Percentiles rank a stretch among this genome's conserved stretches.
Evolutionary conservation across 257 asterid genomes (phyloP).

Genomic region (Solanum raphanifolium): DNA sequence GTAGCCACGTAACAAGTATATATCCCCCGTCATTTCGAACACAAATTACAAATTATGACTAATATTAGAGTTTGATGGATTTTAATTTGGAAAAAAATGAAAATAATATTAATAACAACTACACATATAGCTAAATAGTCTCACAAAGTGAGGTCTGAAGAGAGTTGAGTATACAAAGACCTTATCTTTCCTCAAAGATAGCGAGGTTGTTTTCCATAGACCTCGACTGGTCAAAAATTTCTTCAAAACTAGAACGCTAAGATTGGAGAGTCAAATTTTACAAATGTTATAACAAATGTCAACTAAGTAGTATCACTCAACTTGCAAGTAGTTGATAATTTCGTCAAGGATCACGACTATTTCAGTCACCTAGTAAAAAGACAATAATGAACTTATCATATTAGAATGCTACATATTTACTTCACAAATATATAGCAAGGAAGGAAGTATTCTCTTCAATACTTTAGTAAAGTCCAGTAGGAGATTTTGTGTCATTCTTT

Average conservation of each 20-base stretch:
- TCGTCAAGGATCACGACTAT: not conserved
- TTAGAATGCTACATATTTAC: too few relatives aligned
- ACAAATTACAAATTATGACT: not conserved
- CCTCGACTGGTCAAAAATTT: too few relatives aligned
- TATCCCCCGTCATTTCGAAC: not conserved
- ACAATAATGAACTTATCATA: too few relatives aligned
- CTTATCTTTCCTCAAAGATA: not conserved
- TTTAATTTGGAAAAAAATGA: not conserved
- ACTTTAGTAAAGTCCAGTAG: too few relatives aligned
- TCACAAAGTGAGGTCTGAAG: not conserved
- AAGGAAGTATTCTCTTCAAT: too few relatives aligned
- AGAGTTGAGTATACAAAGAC: not conserved
- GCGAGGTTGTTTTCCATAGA: not conserved
- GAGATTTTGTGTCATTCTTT: too few relatives aligned
- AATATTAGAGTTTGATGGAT: not conserved
- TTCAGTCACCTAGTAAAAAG: not conserved
- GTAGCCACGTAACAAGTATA: not conserved
- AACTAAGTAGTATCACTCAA: too few relatives aligned
- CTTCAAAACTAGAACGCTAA: too few relatives aligned
- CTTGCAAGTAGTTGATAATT: not conserved
- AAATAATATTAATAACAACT: not conserved
- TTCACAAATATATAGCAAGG: too few relatives aligned
- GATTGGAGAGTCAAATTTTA: not conserved
- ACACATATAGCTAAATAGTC: not conserved
- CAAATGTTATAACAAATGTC: not conserved